Evolutionary conservation across 225 moss, liverwort and hornwort genomes (phyloP).

Genomic region (Anthoceros angustus): DNA sequence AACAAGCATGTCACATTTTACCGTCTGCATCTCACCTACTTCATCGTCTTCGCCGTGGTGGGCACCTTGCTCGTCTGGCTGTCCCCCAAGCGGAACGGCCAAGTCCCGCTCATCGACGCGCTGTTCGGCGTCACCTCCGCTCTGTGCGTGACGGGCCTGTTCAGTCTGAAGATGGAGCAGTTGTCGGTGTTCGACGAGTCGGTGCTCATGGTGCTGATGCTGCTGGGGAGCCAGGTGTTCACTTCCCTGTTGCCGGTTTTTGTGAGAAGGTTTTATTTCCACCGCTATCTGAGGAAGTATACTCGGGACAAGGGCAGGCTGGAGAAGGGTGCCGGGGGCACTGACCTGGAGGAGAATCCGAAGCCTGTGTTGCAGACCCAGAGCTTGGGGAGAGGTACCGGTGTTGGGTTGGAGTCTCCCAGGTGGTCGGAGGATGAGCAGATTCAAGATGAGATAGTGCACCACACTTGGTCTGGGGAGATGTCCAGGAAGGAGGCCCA

Average conservation of each 20-base stretch:
- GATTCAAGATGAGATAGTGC: not conserved
- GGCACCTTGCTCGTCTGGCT: slow-evolving; percentile 35
- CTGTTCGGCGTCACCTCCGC: slow-evolving; percentile 42
- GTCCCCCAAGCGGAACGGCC: slow-evolving; percentile 12
- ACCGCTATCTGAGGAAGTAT: slow-evolving; percentile 15
- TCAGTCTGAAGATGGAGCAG: slow-evolving; percentile 27
- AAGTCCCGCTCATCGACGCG: slow-evolving; percentile 31
- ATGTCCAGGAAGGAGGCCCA: not conserved
- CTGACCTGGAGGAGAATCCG: not conserved
- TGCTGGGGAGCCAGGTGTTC: slow-evolving; percentile 35
- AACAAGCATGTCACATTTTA: slow-evolving; percentile 15
- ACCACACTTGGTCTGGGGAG: not conserved
- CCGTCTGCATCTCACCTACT: slow-evolving; percentile 34
- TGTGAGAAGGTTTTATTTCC: slow-evolving; percentile 25
- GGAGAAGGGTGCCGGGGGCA: not conserved
- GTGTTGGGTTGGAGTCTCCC: not conserved
- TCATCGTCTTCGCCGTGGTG: slow-evolving; percentile 15
- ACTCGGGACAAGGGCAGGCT: not conserved
- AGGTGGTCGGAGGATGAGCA: not conserved
- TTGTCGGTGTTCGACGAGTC: slow-evolving; percentile 27
- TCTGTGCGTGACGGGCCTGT: slow-evolving; percentile 36
- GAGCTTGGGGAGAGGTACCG: not conserved
- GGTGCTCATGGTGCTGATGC: slow-evolving; percentile 33
- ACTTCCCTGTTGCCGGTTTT: slow-evolving; percentile 44
- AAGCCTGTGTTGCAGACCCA: not conserved